A percentile compares a stretch with the other conserved stretches of the same genome.
Conservation (phyloP, 1,139 yeast genomes). For the Saccharomyces pastorianus region DNA sequence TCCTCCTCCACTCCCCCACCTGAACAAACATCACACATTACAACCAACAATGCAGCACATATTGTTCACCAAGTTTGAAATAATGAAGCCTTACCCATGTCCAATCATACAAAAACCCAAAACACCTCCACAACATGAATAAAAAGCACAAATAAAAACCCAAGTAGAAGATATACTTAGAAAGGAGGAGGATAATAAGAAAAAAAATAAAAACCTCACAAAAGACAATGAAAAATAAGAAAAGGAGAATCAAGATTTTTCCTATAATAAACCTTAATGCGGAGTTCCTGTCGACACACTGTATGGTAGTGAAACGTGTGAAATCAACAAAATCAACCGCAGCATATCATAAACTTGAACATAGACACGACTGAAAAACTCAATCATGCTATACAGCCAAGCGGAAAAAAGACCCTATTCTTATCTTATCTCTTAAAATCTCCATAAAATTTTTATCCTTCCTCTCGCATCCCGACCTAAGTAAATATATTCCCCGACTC, state of each 20-base stretch:
- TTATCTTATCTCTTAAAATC: background rate
- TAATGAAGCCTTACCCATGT: background rate
- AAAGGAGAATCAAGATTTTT: constrained; percentile 1
- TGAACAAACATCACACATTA: background rate
- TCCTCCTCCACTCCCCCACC: background rate
- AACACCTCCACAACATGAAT: background rate
- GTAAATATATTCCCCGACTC: background rate
- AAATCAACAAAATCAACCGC: constrained; percentile 13
- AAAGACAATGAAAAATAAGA: constrained; percentile 1
- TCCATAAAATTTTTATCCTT: background rate
- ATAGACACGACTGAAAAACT: constrained; percentile 16
- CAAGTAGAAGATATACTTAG: background rate
- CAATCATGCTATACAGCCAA: constrained; percentile 10
- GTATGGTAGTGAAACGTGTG: constrained; percentile 27
- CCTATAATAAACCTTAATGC: constrained; percentile 5
- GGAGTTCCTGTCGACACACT: constrained; percentile 13
- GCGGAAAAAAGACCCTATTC: background rate
- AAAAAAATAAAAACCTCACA: background rate
- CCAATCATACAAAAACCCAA: background rate
- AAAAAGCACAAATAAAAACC: background rate
- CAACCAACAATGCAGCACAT: background rate
- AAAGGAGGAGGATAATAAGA: constrained; percentile 1
- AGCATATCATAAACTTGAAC: constrained; percentile 15
- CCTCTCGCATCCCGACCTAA: background rate
- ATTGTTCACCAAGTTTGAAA: background rate